Conservation (phyloP, 768 basidiomycete genomes). For the Pholiota conissans region DNA sequence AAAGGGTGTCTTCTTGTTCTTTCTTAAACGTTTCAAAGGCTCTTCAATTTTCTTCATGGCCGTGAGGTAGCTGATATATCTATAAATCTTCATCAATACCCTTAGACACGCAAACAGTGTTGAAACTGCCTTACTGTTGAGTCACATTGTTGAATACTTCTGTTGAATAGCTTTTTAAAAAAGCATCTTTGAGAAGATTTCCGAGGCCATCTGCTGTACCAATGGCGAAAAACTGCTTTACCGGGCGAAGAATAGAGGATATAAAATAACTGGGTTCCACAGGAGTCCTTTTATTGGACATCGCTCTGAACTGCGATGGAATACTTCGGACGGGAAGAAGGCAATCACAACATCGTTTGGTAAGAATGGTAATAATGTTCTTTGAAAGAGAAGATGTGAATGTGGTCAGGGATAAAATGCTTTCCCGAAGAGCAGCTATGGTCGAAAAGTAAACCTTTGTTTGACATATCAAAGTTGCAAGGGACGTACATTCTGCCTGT, state of each 20-base stretch:
- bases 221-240: slow-evolving; percentile 72
- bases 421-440: slow-evolving; percentile 55
- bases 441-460: slow-evolving; percentile 2
- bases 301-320: slow-evolving; percentile 87
- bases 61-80: slow-evolving; percentile 78
- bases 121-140: slow-evolving; percentile 47
- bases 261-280: slow-evolving; percentile 89
- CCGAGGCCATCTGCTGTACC: slow-evolving; percentile 62
- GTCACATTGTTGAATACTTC: slow-evolving; percentile 74
- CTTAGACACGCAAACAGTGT: neutral
- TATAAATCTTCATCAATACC: slow-evolving; percentile 23
- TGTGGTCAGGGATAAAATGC: slow-evolving; percentile 47
- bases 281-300: slow-evolving; percentile 71
- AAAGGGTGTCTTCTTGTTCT: slow-evolving; percentile 76
- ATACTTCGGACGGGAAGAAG: slow-evolving; percentile 85
- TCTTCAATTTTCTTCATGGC: slow-evolving; percentile 94
- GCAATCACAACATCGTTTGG: slow-evolving; percentile 80
- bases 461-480: neutral
- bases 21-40: slow-evolving; percentile 82
- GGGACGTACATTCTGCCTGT: slow-evolving; percentile 52
- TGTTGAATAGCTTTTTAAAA: slow-evolving; percentile 49
- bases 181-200: slow-evolving; percentile 51
- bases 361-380: slow-evolving; percentile 71
- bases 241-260: slow-evolving; percentile 73
- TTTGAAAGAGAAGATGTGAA: slow-evolving; percentile 59